Percentiles rank a stretch among this genome's conserved stretches.
These are phyloP conservation scores for Lichenothelia convexa DNA, from an alignment of 495 filamentous ascomycete species.

Conservation along the genomic window DNA sequence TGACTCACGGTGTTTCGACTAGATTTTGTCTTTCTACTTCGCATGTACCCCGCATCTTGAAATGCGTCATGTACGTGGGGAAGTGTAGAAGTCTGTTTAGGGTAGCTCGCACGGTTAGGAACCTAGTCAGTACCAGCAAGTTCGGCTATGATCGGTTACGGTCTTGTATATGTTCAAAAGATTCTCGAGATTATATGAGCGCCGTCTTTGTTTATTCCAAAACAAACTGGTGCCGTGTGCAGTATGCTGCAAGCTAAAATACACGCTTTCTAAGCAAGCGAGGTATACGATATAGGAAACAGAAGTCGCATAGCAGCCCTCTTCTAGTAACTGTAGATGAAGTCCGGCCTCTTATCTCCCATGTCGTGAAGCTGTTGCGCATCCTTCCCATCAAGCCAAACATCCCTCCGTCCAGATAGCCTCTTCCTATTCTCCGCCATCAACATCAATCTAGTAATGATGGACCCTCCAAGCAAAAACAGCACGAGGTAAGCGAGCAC, in stretches of 20 bases:
- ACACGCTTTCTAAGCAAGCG: too few relatives aligned
- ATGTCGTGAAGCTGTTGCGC: too few relatives aligned
- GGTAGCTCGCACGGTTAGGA: background rate
- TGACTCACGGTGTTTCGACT: background rate
- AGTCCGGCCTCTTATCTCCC: too few relatives aligned
- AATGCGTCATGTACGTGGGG: background rate
- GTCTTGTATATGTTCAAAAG: too few relatives aligned
- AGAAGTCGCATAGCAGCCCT: too few relatives aligned
- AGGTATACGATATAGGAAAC: too few relatives aligned
- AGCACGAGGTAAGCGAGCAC: slow-evolving; percentile 42
- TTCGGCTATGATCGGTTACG: background rate
- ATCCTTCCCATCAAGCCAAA: too few relatives aligned
- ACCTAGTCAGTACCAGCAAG: background rate
- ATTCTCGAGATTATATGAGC: too few relatives aligned
- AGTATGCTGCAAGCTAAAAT: too few relatives aligned
- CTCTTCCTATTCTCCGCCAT: slow-evolving; percentile 44
- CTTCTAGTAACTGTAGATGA: too few relatives aligned
- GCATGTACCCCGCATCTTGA: background rate
- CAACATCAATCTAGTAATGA: slow-evolving; percentile 49
- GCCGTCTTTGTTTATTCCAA: too few relatives aligned
- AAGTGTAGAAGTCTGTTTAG: background rate
- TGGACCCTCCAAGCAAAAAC: slow-evolving; percentile 39
- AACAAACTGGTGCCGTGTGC: too few relatives aligned
- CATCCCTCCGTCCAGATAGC: slow-evolving; percentile 47
- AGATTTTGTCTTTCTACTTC: background rate